Evolutionary conservation across 768 basidiomycete genomes (phyloP), one percentile per base, ranked within the genome.

Genomic region (Leccinum broughii): DNA sequence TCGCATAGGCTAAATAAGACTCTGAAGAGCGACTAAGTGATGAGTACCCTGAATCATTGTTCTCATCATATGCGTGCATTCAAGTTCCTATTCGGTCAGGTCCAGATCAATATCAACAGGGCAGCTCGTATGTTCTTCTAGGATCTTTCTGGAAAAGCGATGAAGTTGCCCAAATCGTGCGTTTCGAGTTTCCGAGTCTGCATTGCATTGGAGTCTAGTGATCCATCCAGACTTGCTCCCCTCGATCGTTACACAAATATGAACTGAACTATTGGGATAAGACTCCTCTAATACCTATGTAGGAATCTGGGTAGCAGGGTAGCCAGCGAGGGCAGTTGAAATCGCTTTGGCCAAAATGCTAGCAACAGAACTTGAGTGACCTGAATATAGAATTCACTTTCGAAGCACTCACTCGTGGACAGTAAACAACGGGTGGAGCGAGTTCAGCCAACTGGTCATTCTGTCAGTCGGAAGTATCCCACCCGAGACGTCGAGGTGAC

Each of bases 371-470:
- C 4, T 11, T 68, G 11, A 59, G 55, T 13, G 54, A 56, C 49
- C 9, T 28, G 17, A 17, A 7, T 9, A 10, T 20, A 2, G 3
- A 24, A n/a, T 51, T 44, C 9, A 37, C 24, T 34, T 13, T 13
- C 39, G 44, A 62, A 28, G 17, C 35, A 72, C 82, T 64, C 65
- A 86, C 86, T 83, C 76, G 65, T 87, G 86, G 58, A 88, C 79
- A 24, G 84, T 84, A 64, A 85, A 88, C 20, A 87, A 64, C 28
- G 85, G 86, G 67, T 87, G 85, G 44, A 88, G 72, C 3, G 76
- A 68, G 67, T 87, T 86, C 51, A 87, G 66, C 85, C 85, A 87
- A 74, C 85, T 86, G 59, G 46, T 20, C 1, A 9, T 24, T 49
- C 49, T n/a, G 10, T 62, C 24, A 64, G 56, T 15, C n/a, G 0